Evolutionary conservation across 805 yeast species (phyloP), one percentile per base, ranked within the genome.

Genomic region (Cephaloascus albidus): DNA sequence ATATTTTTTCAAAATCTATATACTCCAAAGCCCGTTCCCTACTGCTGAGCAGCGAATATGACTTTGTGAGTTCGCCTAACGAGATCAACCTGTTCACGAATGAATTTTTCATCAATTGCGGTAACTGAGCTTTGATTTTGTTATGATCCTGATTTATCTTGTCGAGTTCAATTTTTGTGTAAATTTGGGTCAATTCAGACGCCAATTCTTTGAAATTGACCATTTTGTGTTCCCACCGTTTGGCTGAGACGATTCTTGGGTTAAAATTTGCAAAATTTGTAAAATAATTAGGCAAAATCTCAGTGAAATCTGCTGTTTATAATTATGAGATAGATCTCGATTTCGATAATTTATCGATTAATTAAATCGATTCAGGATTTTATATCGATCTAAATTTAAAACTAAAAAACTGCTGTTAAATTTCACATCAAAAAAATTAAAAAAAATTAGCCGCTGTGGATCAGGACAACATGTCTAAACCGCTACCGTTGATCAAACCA

Each of bases 11-110:
- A 20, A 85, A 54, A 39, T 86, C 83, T 26, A 89, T 61, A 0
- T 71, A 57, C 20, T 76, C 86, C 20, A 88, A 57, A 0, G 85
- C 94, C 2, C 49, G 50, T 33, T 81, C 82, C 35, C 74, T 69
- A 45, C 65, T 57, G 1, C 45, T 60, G 0, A 62, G 48, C 39
- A 72, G 59, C 28, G 71, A 76, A 46, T 74, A 77, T 15, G 52
- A 51, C 51, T 15, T 8, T 12, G 28, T 23, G 28, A 23, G 6
- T 23, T 23, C 10, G 28, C 10, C 6, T 23, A 23, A 23, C 6
- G 28, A 23, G 28, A 23, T 6, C 6, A 23, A 6, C 10, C 10
- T 23, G 10, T 23, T 23, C 10, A 23, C 12, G 10, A 23, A 23
- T 8, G 28, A 12, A 12, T 8, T 23, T 12, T 23, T 6, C 10